phyloP scores from a whole-genome alignment of 331 rosid genomes.

The Quercus tomentella region DNA sequence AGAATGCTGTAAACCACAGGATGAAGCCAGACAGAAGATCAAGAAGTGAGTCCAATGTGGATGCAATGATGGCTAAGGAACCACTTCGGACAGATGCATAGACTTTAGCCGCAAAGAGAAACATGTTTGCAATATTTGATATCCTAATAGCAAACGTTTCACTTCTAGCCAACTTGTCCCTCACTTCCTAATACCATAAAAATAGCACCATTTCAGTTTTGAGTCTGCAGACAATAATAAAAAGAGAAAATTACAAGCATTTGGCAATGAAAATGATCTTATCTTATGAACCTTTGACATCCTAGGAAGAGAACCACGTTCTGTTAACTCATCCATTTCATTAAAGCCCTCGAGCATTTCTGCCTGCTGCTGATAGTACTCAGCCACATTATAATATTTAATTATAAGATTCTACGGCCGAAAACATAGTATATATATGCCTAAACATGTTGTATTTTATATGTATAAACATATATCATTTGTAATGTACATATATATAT shows the following conservation, averaged over 20 bases:
- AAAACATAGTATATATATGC: no score
- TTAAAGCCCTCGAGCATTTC: constrained; percentile 93
- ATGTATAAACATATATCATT: no score
- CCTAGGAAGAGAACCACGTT: constrained; percentile 80
- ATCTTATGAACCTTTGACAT: constrained; percentile 84
- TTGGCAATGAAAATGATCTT: not conserved
- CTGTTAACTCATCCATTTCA: constrained; percentile 87
- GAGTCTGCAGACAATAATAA: not conserved
- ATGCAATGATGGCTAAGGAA: constrained; percentile 93
- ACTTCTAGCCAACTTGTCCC: constrained; percentile 73
- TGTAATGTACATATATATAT: no score
- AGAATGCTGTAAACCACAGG: constrained; percentile 98
- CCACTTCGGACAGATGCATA: constrained; percentile 89
- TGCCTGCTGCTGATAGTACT: constrained; percentile 94
- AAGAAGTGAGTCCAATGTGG: constrained; percentile 94
- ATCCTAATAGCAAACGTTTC: constrained; percentile 92
- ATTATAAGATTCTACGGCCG: no score
- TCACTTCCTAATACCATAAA: constrained; percentile 68
- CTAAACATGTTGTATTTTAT: no score
- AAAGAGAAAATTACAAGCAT: not conserved
- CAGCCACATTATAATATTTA: constrained; percentile 48
- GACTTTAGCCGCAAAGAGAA: constrained; percentile 85
- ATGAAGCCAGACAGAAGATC: constrained; percentile 97
- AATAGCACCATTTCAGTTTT: not conserved
- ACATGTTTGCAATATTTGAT: constrained; percentile 89